phyloP scores from a whole-genome alignment of 129 eudicot genomes.

The Oenanthe sinensis region DNA sequence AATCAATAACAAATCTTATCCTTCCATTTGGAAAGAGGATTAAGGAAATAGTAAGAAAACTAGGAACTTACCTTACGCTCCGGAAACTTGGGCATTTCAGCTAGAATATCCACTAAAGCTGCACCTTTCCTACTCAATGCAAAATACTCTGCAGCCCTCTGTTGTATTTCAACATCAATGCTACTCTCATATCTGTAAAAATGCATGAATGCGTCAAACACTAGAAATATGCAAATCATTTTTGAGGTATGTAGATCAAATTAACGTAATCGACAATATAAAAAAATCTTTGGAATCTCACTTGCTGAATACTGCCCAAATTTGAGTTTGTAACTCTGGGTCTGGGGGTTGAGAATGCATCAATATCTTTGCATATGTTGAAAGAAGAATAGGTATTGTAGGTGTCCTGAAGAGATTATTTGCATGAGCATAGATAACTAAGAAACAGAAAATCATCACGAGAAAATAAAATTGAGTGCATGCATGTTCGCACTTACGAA shows the following conservation, averaged over 20 bases:
- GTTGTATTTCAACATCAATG: constrained; percentile 97
- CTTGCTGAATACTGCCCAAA: constrained; percentile 89
- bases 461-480: constrained; percentile 10
- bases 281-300: constrained; percentile 19
- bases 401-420: constrained; percentile 55
- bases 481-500: constrained; percentile 47
- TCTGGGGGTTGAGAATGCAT: constrained; percentile 95
- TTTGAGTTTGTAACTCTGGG: constrained; percentile 77
- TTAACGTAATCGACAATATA: neutral
- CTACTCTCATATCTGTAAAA: constrained; percentile 77
- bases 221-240: neutral
- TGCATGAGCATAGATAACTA: neutral
- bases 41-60: neutral
- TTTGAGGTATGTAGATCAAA: neutral
- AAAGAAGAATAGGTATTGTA: constrained; percentile 80
- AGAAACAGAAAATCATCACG: constrained; percentile 8
- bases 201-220: constrained; percentile 8
- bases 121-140: constrained; percentile 91
- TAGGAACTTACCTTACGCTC: constrained; percentile 68
- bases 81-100: constrained; percentile 99
- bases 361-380: constrained; percentile 92
- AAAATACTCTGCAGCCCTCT: constrained; percentile 89
- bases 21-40: neutral
- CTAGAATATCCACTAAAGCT: constrained; percentile 81
- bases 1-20: neutral